Evolutionary conservation across 192 early-diverging fungal genomes (phyloP), one percentile per base, ranked within the genome.

Genomic region (Backusella tarrabulga): DNA sequence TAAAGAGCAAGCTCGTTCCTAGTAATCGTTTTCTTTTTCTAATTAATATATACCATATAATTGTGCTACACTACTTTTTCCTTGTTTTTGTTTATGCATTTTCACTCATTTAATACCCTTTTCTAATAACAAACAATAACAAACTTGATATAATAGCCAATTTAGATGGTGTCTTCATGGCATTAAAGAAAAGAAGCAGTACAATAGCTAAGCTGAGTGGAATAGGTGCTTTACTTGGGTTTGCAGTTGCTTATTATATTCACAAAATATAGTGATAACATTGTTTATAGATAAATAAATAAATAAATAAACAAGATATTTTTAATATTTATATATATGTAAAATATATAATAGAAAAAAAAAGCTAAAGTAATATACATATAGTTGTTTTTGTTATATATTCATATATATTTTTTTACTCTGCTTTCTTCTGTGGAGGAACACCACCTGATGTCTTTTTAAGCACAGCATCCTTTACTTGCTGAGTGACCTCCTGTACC

Each of bases 401-500:
- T 52, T 26, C 8, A 26, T 9, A 2, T 60, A 56, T 56, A 9
- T 23, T 12, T 60, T 60, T 60, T 60, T 60, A 60, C 54, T 60
- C 54, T 9, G 23, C 21, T 4, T 60, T 60, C 54, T 60, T 60
- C 9, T 60, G 21, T 3, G 54, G 54, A 26, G 54, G 54, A 19
- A 60, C 21, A 26, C 54, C 54, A 60, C 54, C 54, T 60, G 54
- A 60, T 60, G 54, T 60, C 54, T 60, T 60, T 60, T 60, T 60
- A 60, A 60, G 23, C 17, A 60, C 54, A 60, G 56, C 26, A 29
- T 23, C 56, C n/a, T 29, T 63, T 12, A 63, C 56, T 26, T 63
- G 56, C 23, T 63, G 56, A 63, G 56, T 29, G 8, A 63, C 56
- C 6, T 72, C 54, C 36, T 76, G 42, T 12, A 72, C 79, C 29